Percentiles rank a stretch among this genome's conserved stretches.
phyloP scores from a whole-genome alignment of 164 flowering plant genomes.

The Berberis thunbergii region DNA sequence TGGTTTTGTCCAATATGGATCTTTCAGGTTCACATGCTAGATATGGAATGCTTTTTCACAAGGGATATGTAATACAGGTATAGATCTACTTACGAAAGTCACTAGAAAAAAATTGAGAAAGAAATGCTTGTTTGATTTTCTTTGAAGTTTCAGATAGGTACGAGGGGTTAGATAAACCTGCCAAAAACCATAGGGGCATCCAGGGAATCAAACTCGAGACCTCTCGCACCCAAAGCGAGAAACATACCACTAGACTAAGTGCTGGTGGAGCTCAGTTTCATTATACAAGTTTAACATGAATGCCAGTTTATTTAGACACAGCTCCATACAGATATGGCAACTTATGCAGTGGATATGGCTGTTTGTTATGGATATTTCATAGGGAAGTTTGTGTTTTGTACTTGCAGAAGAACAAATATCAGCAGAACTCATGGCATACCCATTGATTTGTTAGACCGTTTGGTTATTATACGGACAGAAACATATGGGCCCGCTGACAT shows the following conservation, averaged over 20 bases:
- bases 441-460: constrained; percentile 82
- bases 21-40: constrained; percentile 95
- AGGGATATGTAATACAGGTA: constrained; percentile 90
- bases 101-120: background rate
- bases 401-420: constrained; percentile 87
- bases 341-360: background rate
- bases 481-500: constrained; percentile 84
- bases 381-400: constrained; percentile 1
- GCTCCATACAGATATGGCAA: background rate
- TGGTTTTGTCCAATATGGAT: constrained; percentile 11
- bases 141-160: background rate
- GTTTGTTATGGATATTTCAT: background rate
- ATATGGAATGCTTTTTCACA: constrained; percentile 94
- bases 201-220: no score
- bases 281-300: no score
- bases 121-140: background rate
- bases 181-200: no score
- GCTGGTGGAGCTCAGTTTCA: no score
- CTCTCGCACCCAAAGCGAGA: no score
- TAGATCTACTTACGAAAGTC: constrained; percentile 6
- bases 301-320: background rate
- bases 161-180: no score
- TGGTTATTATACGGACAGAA: constrained; percentile 79
- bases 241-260: no score
- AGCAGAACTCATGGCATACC: constrained; percentile 96